A percentile compares a stretch with the other conserved stretches of the same genome.
phyloP scores from a whole-genome alignment of 768 basidiomycete species.

The Boletus insuetus region DNA sequence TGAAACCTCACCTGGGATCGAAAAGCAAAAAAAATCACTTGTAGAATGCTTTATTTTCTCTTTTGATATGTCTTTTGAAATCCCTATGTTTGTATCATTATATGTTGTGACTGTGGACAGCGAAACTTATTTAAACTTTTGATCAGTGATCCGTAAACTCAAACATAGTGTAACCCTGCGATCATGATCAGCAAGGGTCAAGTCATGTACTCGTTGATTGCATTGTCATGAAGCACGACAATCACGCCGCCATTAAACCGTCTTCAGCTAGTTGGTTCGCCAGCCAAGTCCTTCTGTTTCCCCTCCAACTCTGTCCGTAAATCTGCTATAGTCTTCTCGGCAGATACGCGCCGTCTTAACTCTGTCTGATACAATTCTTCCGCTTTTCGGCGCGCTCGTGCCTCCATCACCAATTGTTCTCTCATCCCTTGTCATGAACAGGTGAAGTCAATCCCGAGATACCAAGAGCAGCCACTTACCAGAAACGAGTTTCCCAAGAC shows the following conservation, averaged over 20 bases:
- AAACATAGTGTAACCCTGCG: no score
- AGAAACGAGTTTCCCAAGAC: conserved; percentile 34
- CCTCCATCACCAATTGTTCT: conserved; percentile 30
- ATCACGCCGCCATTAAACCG: not conserved
- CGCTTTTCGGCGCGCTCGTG: conserved; percentile 32
- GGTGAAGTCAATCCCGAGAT: not conserved
- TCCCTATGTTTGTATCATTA: conserved; percentile 24
- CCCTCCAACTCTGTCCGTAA: conserved; percentile 12
- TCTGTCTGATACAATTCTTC: conserved; percentile 35
- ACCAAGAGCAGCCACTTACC: conserved; percentile 22
- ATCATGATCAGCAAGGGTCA: no score
- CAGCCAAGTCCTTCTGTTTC: not conserved
- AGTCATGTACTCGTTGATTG: not conserved
- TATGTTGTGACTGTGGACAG: not conserved
- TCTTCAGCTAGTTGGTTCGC: not conserved
- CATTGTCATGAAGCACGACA: not conserved
- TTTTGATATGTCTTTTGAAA: conserved; percentile 18
- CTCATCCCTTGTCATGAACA: conserved; percentile 29
- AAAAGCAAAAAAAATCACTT: conserved; percentile 16
- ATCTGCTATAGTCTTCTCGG: conserved; percentile 25
- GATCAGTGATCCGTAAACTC: not conserved
- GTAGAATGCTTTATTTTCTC: conserved; percentile 16
- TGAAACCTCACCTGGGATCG: conserved; percentile 4
- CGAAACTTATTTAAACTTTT: not conserved
- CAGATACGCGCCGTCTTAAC: conserved; percentile 28